Percentiles rank a stretch among this genome's conserved stretches.
These are phyloP conservation scores for Chondrus crispus DNA, from an alignment of 23 red algal species.

Conservation along the genomic window DNA sequence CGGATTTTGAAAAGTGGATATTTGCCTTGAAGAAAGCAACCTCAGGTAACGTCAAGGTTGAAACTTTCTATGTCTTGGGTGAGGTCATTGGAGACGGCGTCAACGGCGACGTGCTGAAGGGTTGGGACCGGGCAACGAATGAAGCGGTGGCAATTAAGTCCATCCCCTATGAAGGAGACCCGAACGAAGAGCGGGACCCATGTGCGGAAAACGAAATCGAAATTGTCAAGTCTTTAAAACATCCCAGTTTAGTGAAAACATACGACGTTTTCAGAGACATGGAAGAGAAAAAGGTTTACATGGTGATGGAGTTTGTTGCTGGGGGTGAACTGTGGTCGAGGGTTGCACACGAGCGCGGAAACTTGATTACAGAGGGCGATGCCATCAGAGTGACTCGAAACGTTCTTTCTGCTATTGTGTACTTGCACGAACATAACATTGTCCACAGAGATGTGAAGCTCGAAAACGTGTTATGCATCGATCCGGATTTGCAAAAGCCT, in stretches of 20 bases:
- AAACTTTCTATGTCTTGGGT: constrained; percentile 82
- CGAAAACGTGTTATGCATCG: constrained; percentile 60
- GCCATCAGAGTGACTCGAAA: constrained; percentile 14
- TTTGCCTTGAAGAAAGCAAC: constrained; percentile 63
- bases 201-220: constrained; percentile 64
- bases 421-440: constrained; percentile 45
- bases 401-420: constrained; percentile 50
- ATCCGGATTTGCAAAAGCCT: constrained; percentile 20
- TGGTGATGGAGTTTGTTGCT: constrained; percentile 68
- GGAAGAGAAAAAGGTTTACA: constrained; percentile 43
- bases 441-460: constrained; percentile 63
- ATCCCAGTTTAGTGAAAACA: constrained; percentile 72
- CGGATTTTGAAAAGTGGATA: constrained; percentile 71
- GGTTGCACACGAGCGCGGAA: constrained; percentile 29
- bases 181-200: constrained; percentile 42
- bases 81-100: constrained; percentile 81
- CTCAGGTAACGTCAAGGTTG: constrained; percentile 22
- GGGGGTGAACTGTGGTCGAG: constrained; percentile 52
- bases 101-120: constrained; percentile 70
- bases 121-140: constrained; percentile 51
- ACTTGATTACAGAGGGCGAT: constrained; percentile 42
- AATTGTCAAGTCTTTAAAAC: constrained; percentile 68
- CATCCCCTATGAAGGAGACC: constrained; percentile 64
- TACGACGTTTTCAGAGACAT: constrained; percentile 72
- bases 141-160: constrained; percentile 82